phyloP scores from a whole-genome alignment of 2,329 filamentous ascomycete genomes.

The Aspergillus bombycis region DNA sequence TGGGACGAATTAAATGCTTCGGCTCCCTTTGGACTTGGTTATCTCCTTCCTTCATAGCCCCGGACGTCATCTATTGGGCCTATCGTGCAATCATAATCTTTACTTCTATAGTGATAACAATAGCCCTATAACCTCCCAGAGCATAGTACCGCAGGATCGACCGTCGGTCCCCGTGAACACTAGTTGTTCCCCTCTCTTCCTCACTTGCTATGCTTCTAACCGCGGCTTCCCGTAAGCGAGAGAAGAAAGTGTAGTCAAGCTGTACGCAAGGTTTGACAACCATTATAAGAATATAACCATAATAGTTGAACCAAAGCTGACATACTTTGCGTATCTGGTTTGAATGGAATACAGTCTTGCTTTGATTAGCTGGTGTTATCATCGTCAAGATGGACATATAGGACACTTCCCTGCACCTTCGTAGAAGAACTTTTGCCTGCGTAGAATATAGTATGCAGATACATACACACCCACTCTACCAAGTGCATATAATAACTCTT shows the following conservation, averaged over 20 bases:
- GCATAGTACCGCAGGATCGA: background rate
- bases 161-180: background rate
- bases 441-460: no score
- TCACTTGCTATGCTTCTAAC: background rate
- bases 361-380: background rate
- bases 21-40: background rate
- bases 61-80: background rate
- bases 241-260: background rate
- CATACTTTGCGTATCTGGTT: background rate
- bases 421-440: no score
- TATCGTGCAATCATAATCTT: background rate
- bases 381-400: background rate
- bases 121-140: background rate
- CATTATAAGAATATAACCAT: background rate
- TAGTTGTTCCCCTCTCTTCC: background rate
- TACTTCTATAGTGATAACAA: background rate
- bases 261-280: background rate
- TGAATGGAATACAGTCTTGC: no score
- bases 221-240: background rate
- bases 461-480: no score
- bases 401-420: background rate
- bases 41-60: background rate
- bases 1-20: background rate
- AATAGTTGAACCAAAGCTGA: background rate
- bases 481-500: no score